Percentiles rank a stretch among this genome's conserved stretches.
Evolutionary conservation across 306 rosid genomes (phyloP).

Genomic region (Gillenia trifoliata): DNA sequence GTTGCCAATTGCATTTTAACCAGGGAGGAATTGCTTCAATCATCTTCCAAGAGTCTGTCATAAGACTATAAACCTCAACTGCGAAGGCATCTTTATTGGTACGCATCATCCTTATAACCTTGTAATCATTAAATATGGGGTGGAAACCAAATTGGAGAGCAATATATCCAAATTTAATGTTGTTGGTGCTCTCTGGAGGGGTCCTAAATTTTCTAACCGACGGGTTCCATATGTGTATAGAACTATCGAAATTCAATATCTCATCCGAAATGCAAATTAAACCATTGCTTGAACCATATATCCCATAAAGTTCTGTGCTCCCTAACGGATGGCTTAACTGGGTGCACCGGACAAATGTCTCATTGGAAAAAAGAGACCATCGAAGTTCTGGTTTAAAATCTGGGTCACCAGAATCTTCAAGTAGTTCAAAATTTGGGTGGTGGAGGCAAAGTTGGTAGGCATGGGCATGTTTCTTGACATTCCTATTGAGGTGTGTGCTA

Average conservation of each 20-base stretch:
- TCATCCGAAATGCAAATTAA: not conserved
- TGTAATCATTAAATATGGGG: not conserved
- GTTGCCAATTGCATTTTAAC: too few relatives aligned
- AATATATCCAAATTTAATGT: too few relatives aligned
- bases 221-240: not conserved
- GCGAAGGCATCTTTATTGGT: too few relatives aligned
- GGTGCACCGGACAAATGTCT: not conserved
- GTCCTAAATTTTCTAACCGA: not conserved
- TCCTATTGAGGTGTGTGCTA: not conserved
- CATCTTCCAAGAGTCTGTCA: not conserved
- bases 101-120: not conserved
- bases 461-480: not conserved
- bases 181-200: too few relatives aligned
- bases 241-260: not conserved
- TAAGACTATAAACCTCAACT: not conserved
- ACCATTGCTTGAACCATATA: slow-evolving; percentile 2
- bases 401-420: too few relatives aligned
- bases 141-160: not conserved
- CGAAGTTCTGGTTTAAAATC: too few relatives aligned
- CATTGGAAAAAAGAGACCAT: not conserved
- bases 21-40: not conserved
- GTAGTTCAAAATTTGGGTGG: not conserved
- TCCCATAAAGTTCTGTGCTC: not conserved
- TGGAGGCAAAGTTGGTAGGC: not conserved
- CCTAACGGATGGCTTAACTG: not conserved